phyloP scores from a whole-genome alignment of 371 early-diverging fungal species.

The Rhizopus microsporus region DNA sequence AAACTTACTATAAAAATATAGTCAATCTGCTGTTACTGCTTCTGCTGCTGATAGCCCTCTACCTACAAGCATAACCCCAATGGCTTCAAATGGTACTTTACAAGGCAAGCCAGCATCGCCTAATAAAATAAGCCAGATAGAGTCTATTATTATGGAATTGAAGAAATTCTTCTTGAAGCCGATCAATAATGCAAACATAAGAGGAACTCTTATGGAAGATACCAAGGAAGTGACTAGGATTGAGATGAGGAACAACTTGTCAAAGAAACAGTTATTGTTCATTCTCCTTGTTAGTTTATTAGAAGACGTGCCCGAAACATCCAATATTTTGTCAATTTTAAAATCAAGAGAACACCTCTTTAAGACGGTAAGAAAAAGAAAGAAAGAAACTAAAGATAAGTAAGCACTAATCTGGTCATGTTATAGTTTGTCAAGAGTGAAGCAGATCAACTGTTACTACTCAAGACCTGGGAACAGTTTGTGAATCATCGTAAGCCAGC shows the following conservation, averaged over 20 bases:
- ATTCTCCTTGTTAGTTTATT: constrained; percentile 63
- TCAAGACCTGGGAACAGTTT: constrained; percentile 68
- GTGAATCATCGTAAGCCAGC: constrained; percentile 52
- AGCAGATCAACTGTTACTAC: constrained; percentile 60
- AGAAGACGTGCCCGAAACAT: constrained; percentile 44
- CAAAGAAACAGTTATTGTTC: constrained; percentile 65
- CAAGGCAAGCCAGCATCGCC: constrained; percentile 16
- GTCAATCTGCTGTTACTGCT: neutral
- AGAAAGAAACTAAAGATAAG: neutral
- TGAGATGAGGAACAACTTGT: constrained; percentile 75
- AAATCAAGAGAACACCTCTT: constrained; percentile 52
- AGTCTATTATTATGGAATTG: constrained; percentile 50
- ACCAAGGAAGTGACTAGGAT: constrained; percentile 74
- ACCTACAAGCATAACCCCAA: constrained; percentile 14
- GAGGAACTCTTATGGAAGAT: constrained; percentile 52
- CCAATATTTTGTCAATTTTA: constrained; percentile 23
- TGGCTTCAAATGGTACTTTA: neutral
- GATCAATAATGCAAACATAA: constrained; percentile 15
- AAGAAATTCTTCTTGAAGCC: constrained; percentile 43
- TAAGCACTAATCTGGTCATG: neutral
- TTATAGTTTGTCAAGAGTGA: constrained; percentile 59
- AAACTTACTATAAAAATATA: neutral
- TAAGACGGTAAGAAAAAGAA: constrained; percentile 45
- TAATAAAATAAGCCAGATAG: constrained; percentile 41
- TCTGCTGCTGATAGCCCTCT: neutral